Evolutionary conservation across 2,329 filamentous ascomycete genomes (phyloP).

Genomic region (Aspergillus fumigatus): DNA sequence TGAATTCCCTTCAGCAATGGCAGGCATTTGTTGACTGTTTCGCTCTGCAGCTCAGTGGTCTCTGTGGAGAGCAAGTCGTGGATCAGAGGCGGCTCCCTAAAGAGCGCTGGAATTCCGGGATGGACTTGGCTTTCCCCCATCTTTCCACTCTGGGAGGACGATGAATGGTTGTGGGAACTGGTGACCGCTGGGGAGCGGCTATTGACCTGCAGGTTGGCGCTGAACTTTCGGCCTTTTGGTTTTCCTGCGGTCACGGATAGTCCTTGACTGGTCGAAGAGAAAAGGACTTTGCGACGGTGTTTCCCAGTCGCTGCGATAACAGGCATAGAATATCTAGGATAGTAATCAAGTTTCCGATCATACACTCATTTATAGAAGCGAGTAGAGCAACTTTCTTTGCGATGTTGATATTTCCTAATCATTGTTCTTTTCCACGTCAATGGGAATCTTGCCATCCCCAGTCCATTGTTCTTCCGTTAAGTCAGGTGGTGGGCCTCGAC

Average conservation of each 20-base stretch:
- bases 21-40: constrained; percentile 64
- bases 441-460: not conserved
- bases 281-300: constrained; percentile 37
- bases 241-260: constrained; percentile 12
- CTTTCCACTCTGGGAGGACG: constrained; percentile 6
- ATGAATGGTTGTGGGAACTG: constrained; percentile 6
- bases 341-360: not conserved
- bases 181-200: constrained; percentile 11
- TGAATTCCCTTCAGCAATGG: constrained; percentile 56
- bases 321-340: constrained; percentile 25
- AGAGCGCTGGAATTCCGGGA: constrained; percentile 35
- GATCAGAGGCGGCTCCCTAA: constrained; percentile 53
- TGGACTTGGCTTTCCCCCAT: constrained; percentile 23
- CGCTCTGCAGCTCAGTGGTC: constrained; percentile 64
- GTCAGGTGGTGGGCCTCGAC: constrained; percentile 3
- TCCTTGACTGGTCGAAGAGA: constrained; percentile 26
- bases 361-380: not conserved
- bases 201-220: constrained; percentile 9
- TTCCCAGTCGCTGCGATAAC: constrained; percentile 28
- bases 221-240: constrained; percentile 7
- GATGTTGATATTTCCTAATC: not conserved
- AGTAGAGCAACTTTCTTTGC: not conserved
- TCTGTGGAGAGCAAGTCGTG: constrained; percentile 62
- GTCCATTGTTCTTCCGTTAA: constrained; percentile 1
- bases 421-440: constrained; percentile 3